phyloP scores from a whole-genome alignment of 208 protist species.

The Angomonas desouzai region DNA sequence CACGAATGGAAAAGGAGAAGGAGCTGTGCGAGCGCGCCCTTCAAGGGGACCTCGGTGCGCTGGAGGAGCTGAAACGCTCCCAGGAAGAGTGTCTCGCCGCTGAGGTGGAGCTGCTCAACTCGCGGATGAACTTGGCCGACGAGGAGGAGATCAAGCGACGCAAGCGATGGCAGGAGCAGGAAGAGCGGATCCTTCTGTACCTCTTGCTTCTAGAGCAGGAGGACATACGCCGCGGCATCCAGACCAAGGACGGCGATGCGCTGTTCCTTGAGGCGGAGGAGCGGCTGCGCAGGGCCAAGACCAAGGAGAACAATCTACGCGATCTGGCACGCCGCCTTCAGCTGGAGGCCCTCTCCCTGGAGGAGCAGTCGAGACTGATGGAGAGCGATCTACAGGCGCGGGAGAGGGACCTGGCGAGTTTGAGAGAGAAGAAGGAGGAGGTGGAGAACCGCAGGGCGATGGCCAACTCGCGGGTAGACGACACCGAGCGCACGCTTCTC shows the following conservation, averaged over 20 bases:
- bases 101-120: constrained; percentile 19
- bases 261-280: constrained; percentile 40
- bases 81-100: constrained; percentile 16
- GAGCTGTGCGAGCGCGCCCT: constrained; percentile 11
- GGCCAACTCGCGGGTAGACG: constrained; percentile 24
- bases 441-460: constrained; percentile 33
- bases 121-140: constrained; percentile 11
- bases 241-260: constrained; percentile 37
- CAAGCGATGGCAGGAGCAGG: constrained; percentile 33
- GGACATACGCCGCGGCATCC: constrained; percentile 30
- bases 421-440: constrained; percentile 40
- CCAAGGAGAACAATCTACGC: constrained; percentile 44
- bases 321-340: constrained; percentile 34
- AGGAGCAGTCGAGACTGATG: constrained; percentile 34
- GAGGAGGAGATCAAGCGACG: constrained; percentile 18
- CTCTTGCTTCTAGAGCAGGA: constrained; percentile 53
- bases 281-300: constrained; percentile 32
- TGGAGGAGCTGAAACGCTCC: constrained; percentile 19
- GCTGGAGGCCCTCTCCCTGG: constrained; percentile 36
- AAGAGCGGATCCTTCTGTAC: constrained; percentile 49
- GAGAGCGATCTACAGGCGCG: constrained; percentile 40
- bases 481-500: constrained; percentile 46
- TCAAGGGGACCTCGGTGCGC: constrained; percentile 15
- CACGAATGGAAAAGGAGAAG: constrained; percentile 21
- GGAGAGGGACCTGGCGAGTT: constrained; percentile 19